These are phyloP conservation scores for Petunia hybrid DNA, from an alignment of 305 asterid species.

Conservation along the genomic window DNA sequence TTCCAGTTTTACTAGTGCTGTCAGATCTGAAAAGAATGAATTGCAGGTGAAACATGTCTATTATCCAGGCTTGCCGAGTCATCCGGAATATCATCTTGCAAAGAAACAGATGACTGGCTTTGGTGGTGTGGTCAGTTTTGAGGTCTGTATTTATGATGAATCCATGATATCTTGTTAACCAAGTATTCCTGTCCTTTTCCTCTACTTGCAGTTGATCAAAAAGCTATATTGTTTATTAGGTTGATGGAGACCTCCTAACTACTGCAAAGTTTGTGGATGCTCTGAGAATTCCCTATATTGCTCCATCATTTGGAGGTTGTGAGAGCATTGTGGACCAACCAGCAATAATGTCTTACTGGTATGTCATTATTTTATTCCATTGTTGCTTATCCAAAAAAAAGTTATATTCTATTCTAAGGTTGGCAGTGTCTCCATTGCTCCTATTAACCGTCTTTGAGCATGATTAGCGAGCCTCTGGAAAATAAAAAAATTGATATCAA, in stretches of 20 bases:
- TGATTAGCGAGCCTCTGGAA: neutral
- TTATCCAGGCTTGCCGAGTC: slow-evolving; percentile 95
- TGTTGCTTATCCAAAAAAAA: neutral
- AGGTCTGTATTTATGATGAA: slow-evolving; percentile 60
- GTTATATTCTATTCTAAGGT: neutral
- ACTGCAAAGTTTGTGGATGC: slow-evolving; percentile 90
- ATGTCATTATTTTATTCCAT: slow-evolving; percentile 32
- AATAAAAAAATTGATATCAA: neutral
- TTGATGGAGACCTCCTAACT: slow-evolving; percentile 81
- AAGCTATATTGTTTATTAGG: slow-evolving; percentile 49
- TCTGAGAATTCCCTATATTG: slow-evolving; percentile 85
- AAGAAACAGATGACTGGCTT: slow-evolving; percentile 96
- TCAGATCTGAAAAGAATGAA: slow-evolving; percentile 27
- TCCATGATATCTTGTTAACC: neutral
- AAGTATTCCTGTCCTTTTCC: slow-evolving; percentile 6
- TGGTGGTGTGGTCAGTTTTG: slow-evolving; percentile 99
- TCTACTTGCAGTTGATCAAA: neutral
- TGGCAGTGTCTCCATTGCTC: neutral
- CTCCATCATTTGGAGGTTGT: slow-evolving; percentile 97
- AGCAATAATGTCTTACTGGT: slow-evolving; percentile 98
- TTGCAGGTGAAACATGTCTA: slow-evolving; percentile 85
- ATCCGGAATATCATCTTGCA: slow-evolving; percentile 93
- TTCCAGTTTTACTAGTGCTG: neutral
- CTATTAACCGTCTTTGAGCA: neutral
- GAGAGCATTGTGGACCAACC: slow-evolving; percentile 99